Evolutionary conservation across 2,329 filamentous ascomycete species (phyloP).

Genomic region (Colletotrichum eremochloae): DNA sequence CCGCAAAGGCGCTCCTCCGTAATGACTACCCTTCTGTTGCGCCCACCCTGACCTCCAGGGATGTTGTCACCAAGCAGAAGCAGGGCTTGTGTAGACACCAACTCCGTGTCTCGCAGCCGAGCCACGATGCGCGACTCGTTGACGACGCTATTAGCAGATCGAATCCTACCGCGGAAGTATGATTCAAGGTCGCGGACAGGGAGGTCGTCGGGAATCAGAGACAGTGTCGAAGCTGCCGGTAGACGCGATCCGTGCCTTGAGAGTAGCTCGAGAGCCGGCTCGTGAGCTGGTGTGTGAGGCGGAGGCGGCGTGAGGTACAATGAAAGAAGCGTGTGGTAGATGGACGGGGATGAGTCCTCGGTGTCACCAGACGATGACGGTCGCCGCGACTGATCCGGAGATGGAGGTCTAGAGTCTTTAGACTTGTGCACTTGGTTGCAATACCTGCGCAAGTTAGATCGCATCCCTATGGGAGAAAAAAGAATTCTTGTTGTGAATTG

Average conservation of each 20-base stretch:
- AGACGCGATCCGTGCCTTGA: slow-evolving; percentile 92
- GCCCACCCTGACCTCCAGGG: slow-evolving; percentile 64
- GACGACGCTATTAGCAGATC: slow-evolving; percentile 84
- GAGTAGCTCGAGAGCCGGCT: slow-evolving; percentile 87
- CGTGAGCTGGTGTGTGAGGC: slow-evolving; percentile 78
- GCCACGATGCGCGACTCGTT: slow-evolving; percentile 85
- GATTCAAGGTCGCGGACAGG: slow-evolving; percentile 84
- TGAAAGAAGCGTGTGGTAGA: slow-evolving; percentile 91
- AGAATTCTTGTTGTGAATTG: background rate
- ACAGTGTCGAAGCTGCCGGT: slow-evolving; percentile 86
- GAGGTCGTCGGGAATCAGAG: slow-evolving; percentile 85
- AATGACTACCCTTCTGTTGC: slow-evolving; percentile 79
- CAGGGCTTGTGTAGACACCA: slow-evolving; percentile 80
- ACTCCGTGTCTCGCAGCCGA: slow-evolving; percentile 81
- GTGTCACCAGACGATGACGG: slow-evolving; percentile 52
- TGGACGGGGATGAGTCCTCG: slow-evolving; percentile 75
- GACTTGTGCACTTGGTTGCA: slow-evolving; percentile 87
- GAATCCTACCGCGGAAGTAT: slow-evolving; percentile 93
- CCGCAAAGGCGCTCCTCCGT: slow-evolving; percentile 90
- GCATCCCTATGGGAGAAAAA: background rate
- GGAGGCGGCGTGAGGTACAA: slow-evolving; percentile 88
- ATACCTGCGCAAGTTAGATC: slow-evolving; percentile 67
- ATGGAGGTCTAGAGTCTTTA: slow-evolving; percentile 59
- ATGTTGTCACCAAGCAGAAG: slow-evolving; percentile 79
- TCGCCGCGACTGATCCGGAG: slow-evolving; percentile 51